Evolutionary conservation across 495 filamentous ascomycete species (phyloP).

Genomic region (Penicillium longicatenatum): DNA sequence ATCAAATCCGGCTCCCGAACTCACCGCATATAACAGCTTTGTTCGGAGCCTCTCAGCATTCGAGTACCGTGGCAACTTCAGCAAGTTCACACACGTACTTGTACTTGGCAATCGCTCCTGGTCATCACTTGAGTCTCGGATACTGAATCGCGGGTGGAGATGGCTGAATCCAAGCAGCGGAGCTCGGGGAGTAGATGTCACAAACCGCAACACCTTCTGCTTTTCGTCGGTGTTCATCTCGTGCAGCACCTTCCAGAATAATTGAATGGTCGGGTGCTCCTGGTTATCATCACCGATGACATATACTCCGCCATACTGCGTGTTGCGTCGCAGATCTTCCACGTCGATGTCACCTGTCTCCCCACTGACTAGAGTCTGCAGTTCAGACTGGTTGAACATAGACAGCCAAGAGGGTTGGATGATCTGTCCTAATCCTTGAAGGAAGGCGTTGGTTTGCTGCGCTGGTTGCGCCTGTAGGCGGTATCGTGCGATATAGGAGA

Average conservation of each 20-base stretch:
- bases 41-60: conserved; percentile 62
- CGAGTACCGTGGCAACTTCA: conserved; percentile 88
- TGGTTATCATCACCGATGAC: conserved; percentile 79
- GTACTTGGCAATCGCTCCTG: conserved; percentile 84
- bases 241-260: conserved; percentile 94
- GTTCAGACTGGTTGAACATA: conserved; percentile 97
- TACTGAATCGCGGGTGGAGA: conserved; percentile 84
- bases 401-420: conserved; percentile 90
- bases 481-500: conserved; percentile 85
- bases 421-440: conserved; percentile 80
- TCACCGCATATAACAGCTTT: conserved; percentile 89
- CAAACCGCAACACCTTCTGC: conserved; percentile 89
- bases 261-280: conserved; percentile 79
- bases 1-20: conserved; percentile 93
- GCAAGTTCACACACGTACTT: conserved; percentile 93
- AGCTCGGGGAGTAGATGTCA: conserved; percentile 91
- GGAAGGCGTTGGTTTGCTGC: conserved; percentile 81
- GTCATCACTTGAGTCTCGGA: conserved; percentile 83
- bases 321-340: conserved; percentile 83
- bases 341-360: conserved; percentile 84
- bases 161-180: conserved; percentile 88
- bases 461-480: conserved; percentile 77
- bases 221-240: conserved; percentile 71
- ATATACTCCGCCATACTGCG: conserved; percentile 86
- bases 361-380: conserved; percentile 90